Conservation (phyloP, 2,329 filamentous ascomycete species). For the Fusarium sp. region DNA sequence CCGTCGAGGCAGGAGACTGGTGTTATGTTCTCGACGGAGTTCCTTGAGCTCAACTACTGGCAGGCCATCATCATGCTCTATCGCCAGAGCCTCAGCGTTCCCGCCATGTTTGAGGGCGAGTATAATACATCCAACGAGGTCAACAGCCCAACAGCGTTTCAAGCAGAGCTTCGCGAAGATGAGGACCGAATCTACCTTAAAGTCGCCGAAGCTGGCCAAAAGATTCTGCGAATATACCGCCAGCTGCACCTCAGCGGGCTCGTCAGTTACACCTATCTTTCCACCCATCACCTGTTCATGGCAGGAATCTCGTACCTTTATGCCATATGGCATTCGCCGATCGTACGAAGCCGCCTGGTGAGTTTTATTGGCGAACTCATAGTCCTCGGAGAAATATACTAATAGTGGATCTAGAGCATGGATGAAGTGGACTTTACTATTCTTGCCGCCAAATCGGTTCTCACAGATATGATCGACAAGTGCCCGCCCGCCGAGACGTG, state of each 20-base stretch:
- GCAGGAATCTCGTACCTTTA: constrained; percentile 96
- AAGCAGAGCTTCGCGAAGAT: constrained; percentile 79
- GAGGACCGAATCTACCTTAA: constrained; percentile 95
- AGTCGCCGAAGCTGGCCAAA: constrained; percentile 94
- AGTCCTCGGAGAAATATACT: constrained; percentile 14
- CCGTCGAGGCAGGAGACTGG: constrained; percentile 85
- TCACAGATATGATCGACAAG: constrained; percentile 92
- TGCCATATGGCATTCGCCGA: constrained; percentile 95
- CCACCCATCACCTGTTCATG: constrained; percentile 97
- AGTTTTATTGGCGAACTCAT: constrained; percentile 54
- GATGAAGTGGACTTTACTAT: constrained; percentile 99
- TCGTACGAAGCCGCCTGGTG: constrained; percentile 88
- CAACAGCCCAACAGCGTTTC: constrained; percentile 73
- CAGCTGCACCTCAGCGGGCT: constrained; percentile 89
- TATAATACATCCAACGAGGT: constrained; percentile 76
- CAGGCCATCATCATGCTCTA: constrained; percentile 97
- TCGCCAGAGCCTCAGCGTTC: constrained; percentile 89
- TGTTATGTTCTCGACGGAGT: constrained; percentile 90
- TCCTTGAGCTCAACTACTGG: constrained; percentile 97
- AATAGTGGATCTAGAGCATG: constrained; percentile 70
- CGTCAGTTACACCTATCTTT: constrained; percentile 96
- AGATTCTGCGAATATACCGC: constrained; percentile 90
- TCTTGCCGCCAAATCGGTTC: constrained; percentile 90
- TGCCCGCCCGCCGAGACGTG: constrained; percentile 96
- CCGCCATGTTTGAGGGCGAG: constrained; percentile 86